phyloP scores from a whole-genome alignment of 768 basidiomycete species.

The Tulasnella sp. region DNA sequence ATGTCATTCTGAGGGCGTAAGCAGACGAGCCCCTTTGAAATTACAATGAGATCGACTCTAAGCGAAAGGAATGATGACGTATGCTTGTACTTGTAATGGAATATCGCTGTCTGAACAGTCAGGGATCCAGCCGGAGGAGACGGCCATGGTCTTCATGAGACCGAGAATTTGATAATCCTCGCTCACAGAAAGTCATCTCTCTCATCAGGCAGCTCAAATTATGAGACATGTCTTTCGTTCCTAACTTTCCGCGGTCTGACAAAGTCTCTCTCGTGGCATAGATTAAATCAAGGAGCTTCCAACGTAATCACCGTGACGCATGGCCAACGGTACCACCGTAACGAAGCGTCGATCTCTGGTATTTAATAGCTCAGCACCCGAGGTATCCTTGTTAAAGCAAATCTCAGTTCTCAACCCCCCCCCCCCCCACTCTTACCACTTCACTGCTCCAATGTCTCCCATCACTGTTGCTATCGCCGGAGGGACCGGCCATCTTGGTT shows the following conservation, averaged over 20 bases:
- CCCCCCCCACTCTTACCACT: neutral
- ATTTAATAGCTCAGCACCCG: neutral
- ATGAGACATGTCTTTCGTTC: neutral
- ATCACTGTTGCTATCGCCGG: neutral
- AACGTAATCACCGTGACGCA: neutral
- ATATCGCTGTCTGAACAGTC: too few species aligned
- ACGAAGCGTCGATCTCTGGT: neutral
- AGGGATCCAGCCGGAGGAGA: too few species aligned
- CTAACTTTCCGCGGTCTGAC: neutral
- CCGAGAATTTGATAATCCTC: neutral
- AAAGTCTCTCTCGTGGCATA: neutral
- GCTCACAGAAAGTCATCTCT: neutral
- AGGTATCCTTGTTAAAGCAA: neutral
- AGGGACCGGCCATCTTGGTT: conserved; percentile 3
- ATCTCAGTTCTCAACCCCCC: neutral
- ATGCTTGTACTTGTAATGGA: too few species aligned
- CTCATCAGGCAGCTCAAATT: neutral
- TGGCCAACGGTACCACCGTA: neutral
- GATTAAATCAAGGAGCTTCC: neutral
- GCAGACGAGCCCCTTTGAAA: too few species aligned
- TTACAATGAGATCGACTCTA: too few species aligned
- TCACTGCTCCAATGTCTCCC: neutral
- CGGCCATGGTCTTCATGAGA: too few species aligned
- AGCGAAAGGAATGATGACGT: too few species aligned
- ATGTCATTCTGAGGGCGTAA: too few species aligned